Percentiles rank a stretch among this genome's conserved stretches.
Evolutionary conservation across 2,329 filamentous ascomycete species (phyloP).

Genomic region (Fusarium decemcellulare): DNA sequence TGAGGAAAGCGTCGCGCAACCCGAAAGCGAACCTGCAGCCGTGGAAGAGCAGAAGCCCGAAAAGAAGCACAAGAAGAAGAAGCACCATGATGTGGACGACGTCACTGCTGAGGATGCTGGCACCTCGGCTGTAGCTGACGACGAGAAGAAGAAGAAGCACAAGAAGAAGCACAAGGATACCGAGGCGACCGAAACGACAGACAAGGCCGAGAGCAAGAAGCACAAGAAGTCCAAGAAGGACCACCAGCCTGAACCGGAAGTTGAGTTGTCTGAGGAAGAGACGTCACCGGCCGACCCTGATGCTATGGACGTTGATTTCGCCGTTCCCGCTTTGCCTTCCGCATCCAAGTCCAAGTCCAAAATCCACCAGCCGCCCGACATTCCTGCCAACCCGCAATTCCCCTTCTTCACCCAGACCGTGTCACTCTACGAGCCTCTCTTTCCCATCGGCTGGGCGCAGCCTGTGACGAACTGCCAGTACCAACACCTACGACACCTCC

Average conservation of each 20-base stretch:
- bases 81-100: conserved; percentile 42
- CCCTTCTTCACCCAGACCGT: conserved; percentile 86
- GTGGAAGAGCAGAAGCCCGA: conserved; percentile 40
- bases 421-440: conserved; percentile 84
- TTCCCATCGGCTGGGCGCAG: conserved; percentile 77
- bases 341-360: conserved; percentile 48
- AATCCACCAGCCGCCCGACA: conserved; percentile 56
- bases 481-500: conserved; percentile 81
- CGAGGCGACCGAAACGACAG: conserved; percentile 29
- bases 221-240: conserved; percentile 51
- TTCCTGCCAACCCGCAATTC: conserved; percentile 63
- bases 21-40: conserved; percentile 16
- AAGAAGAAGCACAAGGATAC: conserved; percentile 43
- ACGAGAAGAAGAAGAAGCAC: conserved; percentile 51
- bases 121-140: conserved; percentile 17
- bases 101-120: conserved; percentile 27
- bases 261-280: conserved; percentile 28
- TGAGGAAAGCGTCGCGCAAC: conserved; percentile 20
- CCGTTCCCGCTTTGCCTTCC: conserved; percentile 47
- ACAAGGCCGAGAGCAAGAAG: conserved; percentile 41
- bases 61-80: conserved; percentile 52
- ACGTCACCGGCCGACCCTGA: conserved; percentile 44
- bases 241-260: conserved; percentile 46
- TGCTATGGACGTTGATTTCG: conserved; percentile 58
- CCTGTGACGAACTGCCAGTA: conserved; percentile 80